Percentiles rank a stretch among this genome's conserved stretches.
Evolutionary conservation across 768 basidiomycete species (phyloP).

Genomic region (Roridomyces roridus): DNA sequence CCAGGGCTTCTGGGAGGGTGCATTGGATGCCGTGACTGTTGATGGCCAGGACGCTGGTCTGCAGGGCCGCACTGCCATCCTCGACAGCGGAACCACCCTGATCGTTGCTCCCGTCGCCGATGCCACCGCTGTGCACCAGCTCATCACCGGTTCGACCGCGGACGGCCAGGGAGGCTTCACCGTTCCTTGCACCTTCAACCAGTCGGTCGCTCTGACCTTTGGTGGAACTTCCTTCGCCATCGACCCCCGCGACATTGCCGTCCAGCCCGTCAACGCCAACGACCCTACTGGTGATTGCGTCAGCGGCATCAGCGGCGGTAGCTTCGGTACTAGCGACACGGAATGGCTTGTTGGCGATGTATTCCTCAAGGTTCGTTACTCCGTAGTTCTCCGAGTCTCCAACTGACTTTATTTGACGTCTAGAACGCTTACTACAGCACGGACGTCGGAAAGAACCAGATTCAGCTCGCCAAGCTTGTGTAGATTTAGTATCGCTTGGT

Average conservation of each 20-base stretch:
- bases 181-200: constrained; percentile 52
- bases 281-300: constrained; percentile 67
- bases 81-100: constrained; percentile 67
- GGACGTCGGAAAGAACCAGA: constrained; percentile 19
- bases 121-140: constrained; percentile 47
- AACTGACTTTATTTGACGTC: not conserved
- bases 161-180: constrained; percentile 58
- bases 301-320: constrained; percentile 71
- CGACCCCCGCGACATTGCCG: constrained; percentile 68
- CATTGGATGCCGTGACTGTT: constrained; percentile 62
- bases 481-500: not conserved
- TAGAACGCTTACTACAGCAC: constrained; percentile 22
- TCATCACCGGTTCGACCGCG: constrained; percentile 47
- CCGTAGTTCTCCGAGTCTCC: not conserved
- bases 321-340: constrained; percentile 57
- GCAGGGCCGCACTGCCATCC: constrained; percentile 71
- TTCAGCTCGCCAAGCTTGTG: constrained; percentile 19
- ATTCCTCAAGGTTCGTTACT: not conserved
- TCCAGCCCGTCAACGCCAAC: constrained; percentile 55
- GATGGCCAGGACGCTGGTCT: constrained; percentile 60
- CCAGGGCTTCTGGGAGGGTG: constrained; percentile 83
- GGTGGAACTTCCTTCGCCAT: constrained; percentile 57
- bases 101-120: constrained; percentile 49
- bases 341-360: constrained; percentile 65
- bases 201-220: constrained; percentile 53